Base-by-base conservation (phyloP, 768 basidiomycete species). In the Auriscalpium microsporum region DNA sequence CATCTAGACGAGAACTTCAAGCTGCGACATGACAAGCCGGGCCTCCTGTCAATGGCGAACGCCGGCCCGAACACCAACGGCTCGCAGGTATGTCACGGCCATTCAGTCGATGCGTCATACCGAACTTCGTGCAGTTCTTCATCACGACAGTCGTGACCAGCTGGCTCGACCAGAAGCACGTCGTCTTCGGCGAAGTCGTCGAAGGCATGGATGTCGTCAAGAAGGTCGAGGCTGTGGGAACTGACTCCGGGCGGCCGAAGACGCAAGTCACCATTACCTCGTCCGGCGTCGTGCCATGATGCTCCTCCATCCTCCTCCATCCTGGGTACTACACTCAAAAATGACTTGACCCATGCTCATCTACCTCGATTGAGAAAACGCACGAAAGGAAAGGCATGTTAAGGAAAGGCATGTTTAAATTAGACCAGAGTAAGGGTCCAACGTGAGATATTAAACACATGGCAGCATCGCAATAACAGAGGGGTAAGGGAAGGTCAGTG, bases 1-100 rank as follows among this genome's bases (percentile, higher is more conserved):
- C 36, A 19, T 50, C 52, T 33, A 75, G 74, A 75, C 58, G 74
- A 75, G 62, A 71, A 67, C 64, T 73, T 75, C 61, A 54, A 64
- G 21, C 19, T 71, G 36, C 64, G 62, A 54, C 75, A 76, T 60
- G 62, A 68, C 64, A 69, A 67, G 51, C 64, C 70, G 6, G 73
- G 73, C 36, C 59, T 75, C 17, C 70, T 81, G 49, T 79, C 78
- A 35, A 76, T 73, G 71, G 79, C 78, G 40, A 81, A 79, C 64
- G 70, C 75, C 49, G 78, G 78, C 11, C 71, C 74, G 10, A 67
- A 78, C 63, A 73, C 78, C 52, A 80, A 79, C 65, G 75, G 76
- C 10, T 74, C 73, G n/a, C 74, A 75, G 68, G 73, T 74, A 55
- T 49, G 67, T 58, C 10, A 13, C 52, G 23, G 36, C 16, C 46